Percentiles rank a stretch among this genome's conserved stretches.
Conservation (phyloP, 768 basidiomycete genomes). For the Mycena galericulata region DNA sequence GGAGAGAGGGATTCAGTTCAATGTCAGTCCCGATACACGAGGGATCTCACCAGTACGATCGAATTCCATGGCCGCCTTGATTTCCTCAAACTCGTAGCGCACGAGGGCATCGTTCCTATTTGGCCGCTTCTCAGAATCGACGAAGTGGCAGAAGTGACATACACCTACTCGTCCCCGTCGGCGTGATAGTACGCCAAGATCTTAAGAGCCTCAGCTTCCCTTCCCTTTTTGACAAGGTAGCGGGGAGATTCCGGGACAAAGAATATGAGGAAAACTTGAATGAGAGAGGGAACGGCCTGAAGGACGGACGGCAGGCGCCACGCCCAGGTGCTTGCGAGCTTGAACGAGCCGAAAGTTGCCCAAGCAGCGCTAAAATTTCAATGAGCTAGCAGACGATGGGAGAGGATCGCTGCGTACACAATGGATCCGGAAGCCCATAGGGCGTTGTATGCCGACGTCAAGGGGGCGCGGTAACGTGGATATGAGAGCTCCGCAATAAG, state of each 20-base stretch:
- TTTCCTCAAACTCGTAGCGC: constrained; percentile 82
- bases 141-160: not conserved
- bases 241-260: constrained; percentile 88
- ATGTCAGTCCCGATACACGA: not conserved
- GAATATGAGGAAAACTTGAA: constrained; percentile 74
- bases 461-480: constrained; percentile 81
- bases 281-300: constrained; percentile 75
- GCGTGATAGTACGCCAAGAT: constrained; percentile 88
- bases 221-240: constrained; percentile 83
- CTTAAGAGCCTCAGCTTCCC: constrained; percentile 73
- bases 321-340: constrained; percentile 74
- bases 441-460: constrained; percentile 86
- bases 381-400: not conserved
- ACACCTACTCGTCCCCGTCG: constrained; percentile 73
- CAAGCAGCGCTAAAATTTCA: constrained; percentile 70
- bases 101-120: constrained; percentile 72
- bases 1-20: not conserved
- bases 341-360: constrained; percentile 86
- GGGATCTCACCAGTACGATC: constrained; percentile 58
- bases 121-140: not conserved
- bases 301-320: constrained; percentile 87
- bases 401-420: constrained; percentile 57
- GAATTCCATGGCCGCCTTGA: constrained; percentile 79
- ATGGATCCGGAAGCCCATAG: constrained; percentile 90
- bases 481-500: constrained; percentile 88